Evolutionary conservation across 2,329 filamentous ascomycete species (phyloP).

Genomic region (Aquanectria penicillioides): DNA sequence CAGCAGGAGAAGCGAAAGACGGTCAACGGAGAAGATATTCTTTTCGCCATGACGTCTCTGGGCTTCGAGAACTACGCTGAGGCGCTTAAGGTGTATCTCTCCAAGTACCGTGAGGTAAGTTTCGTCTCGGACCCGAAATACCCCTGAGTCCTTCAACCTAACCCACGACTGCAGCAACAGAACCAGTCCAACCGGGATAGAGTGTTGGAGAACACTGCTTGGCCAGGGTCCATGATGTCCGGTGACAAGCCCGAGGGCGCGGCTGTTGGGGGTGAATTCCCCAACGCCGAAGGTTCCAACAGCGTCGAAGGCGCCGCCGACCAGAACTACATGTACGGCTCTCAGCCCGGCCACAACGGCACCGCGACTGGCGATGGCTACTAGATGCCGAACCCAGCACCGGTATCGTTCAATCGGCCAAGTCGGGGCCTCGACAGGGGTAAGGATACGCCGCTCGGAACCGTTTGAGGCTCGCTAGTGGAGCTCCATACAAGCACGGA

Average conservation of each 20-base stretch:
- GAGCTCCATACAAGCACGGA: neutral
- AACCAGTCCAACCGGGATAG: slow-evolving; percentile 54
- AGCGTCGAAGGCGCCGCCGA: slow-evolving; percentile 53
- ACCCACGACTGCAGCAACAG: slow-evolving; percentile 47
- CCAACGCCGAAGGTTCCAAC: slow-evolving; percentile 54
- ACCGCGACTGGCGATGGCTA: slow-evolving; percentile 63
- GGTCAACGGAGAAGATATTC: slow-evolving; percentile 97
- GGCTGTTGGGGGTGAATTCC: slow-evolving; percentile 49
- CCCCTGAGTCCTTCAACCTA: slow-evolving; percentile 17
- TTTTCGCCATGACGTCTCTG: slow-evolving; percentile 98
- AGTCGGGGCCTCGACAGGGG: neutral
- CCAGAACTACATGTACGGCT: slow-evolving; percentile 62
- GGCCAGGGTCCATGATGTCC: slow-evolving; percentile 45
- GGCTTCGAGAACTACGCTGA: slow-evolving; percentile 99
- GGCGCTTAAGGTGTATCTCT: slow-evolving; percentile 96
- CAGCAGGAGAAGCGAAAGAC: slow-evolving; percentile 99
- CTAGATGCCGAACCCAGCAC: slow-evolving; percentile 42
- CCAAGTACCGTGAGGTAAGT: slow-evolving; percentile 96
- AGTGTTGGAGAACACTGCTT: slow-evolving; percentile 47
- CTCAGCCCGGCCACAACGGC: slow-evolving; percentile 68
- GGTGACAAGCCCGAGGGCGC: slow-evolving; percentile 46
- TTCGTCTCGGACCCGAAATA: neutral
- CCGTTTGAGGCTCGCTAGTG: neutral
- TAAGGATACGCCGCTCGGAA: neutral
- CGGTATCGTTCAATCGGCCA: neutral